Base-by-base conservation (phyloP, 495 filamentous ascomycete species). In the Amphirosellinia nigrospora region DNA sequence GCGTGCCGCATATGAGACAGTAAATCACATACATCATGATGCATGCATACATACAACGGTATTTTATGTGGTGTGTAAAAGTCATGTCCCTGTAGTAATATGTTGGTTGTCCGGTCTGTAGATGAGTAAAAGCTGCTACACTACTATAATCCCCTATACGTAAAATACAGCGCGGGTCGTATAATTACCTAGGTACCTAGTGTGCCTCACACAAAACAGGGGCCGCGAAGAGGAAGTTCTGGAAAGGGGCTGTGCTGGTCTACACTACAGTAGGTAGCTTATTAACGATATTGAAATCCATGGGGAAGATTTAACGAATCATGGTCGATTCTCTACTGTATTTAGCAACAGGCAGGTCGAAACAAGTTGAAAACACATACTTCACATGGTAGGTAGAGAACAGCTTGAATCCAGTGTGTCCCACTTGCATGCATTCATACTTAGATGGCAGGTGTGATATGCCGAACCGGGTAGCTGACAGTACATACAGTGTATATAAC, bases 201-300 rank as follows among this genome's bases (percentile, higher is more conserved):
- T 7, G 19, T 26, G 30, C 52, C 52, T 36, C 32, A 11, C 16
- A 34, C 55, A 36, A 21, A 30, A 13, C 32, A 32, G 55, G 55
- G 55, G 30, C 9, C 30, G 15, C 9, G 38, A 36, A 32, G 15
- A 36, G 32, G 55, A 58, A 58, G 32, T 15, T 34, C n/a, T 11
- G 19, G 50, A 36, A 58, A 58, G 55, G 52, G 55, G 32, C 50
- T 16, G 50, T 53, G 50, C 50, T 53, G 50, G 34, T 36, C 34
- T 7, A 36, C n/a, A n/a, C n/a, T n/a, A n/a, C n/a, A 7, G 34
- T 36, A 36, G 7, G 34, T 36, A 36, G 7, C 50, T 30, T 16
- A 28, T 16, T 53, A 53, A 13, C 23, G 10, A 1, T n/a, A n/a
- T n/a, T n/a, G n/a, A n/a, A n/a, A 26, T 53, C 11, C 11, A 30